Evolutionary conservation across 148 eudicot species (phyloP).

Genomic region (Cornus kousa): DNA sequence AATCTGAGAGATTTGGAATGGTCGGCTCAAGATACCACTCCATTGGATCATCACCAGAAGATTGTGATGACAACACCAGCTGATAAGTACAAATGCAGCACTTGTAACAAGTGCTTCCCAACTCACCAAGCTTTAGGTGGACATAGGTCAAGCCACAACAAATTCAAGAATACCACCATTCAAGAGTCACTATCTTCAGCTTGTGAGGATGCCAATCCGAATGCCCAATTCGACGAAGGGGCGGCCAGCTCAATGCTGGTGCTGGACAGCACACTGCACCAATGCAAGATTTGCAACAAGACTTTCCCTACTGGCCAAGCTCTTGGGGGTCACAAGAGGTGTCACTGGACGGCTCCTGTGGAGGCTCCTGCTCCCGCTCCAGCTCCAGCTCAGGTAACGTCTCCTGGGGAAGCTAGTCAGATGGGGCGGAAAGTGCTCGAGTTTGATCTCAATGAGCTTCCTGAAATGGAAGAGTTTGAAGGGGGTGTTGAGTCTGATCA

Average conservation of each 20-base stretch:
- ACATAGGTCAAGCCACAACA: constrained; percentile 51
- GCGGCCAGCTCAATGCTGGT: background rate
- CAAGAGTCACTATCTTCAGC: background rate
- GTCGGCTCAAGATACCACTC: background rate
- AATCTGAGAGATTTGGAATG: constrained; percentile 29
- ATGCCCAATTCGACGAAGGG: constrained; percentile 7
- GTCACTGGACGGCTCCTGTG: constrained; percentile 28
- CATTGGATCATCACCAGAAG: background rate
- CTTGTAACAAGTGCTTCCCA: constrained; percentile 38
- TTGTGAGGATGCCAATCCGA: constrained; percentile 1
- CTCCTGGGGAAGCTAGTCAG: constrained; percentile 17
- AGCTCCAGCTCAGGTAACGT: background rate
- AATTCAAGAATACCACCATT: constrained; percentile 10
- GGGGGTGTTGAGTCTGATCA: background rate
- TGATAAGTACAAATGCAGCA: constrained; percentile 38
- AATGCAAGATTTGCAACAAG: constrained; percentile 33
- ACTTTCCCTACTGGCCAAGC: constrained; percentile 42
- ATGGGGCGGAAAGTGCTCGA: constrained; percentile 11
- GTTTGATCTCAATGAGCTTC: constrained; percentile 43
- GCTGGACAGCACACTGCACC: background rate
- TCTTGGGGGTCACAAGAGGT: constrained; percentile 48
- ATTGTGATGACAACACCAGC: background rate
- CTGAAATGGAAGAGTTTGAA: constrained; percentile 21
- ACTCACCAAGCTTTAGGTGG: constrained; percentile 59
- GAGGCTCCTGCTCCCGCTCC: background rate